Evolutionary conservation across 2,329 filamentous ascomycete genomes (phyloP), one percentile per base, ranked within the genome.

Genomic region (Pseudogymnoascus destructans): DNA sequence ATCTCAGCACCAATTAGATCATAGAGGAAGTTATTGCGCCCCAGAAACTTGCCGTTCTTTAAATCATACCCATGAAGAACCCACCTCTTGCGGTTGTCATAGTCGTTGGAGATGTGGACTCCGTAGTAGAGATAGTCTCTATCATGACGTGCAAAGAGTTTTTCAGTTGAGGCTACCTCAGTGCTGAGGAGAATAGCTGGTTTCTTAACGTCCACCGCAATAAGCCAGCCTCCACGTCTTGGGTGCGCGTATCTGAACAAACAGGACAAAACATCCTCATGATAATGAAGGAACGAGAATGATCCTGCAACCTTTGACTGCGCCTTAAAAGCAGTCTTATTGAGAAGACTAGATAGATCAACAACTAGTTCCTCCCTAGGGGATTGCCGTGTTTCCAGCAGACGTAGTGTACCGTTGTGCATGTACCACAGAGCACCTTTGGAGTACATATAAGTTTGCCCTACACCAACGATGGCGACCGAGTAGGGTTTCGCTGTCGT

Each of bases 131-230:
- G 73, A 66, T 79, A 82, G 1, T 75, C 65, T 1, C 68, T 64
- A 60, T 81, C 80, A 61, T 88, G 85, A 8, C 86, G 79, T 2
- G 86, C 84, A 67, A 89, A 87, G 1, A 89, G 70, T 60, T 79
- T 82, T 25, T 74, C 71, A 1, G 73, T 74, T 23, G 76, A 77
- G 13, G 72, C 65, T 38, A 82, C 69, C 52, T 59, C 70, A 30
- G 67, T 67, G 11, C 67, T 69, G 10, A 76, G 68, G 1, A 80
- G 64, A 13, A 82, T 61, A 21, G 70, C 68, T 27, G 68, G 64
- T 4, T 67, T 66, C 57, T 66, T 63, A 2, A 76, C 68, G 59
- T 77, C 73, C 59, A 80, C 73, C 5, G 79, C 73, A 8, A 85
- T 67, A 4, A 87, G 73, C 73, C 76, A 82, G 61, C 74, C 72